Evolutionary conservation across 345 rosid species (phyloP).

Genomic region (Rhodamnia rubescens): DNA sequence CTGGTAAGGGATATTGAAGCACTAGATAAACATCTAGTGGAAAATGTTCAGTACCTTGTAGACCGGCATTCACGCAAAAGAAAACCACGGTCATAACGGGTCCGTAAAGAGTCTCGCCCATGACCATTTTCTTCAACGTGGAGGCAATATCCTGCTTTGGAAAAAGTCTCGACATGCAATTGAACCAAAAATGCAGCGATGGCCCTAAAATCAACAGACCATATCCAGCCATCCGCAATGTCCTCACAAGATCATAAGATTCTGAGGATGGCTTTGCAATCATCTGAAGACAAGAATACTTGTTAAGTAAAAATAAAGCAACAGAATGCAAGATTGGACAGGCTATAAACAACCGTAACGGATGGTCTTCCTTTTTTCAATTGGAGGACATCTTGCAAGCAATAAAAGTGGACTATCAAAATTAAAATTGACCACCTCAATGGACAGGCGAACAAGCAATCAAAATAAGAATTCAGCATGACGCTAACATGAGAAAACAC

Average conservation of each 20-base stretch:
- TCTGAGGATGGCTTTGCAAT: constrained; percentile 23
- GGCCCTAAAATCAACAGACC: constrained; percentile 76
- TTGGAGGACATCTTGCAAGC: not conserved
- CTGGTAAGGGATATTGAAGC: not conserved
- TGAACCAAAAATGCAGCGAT: constrained; percentile 78
- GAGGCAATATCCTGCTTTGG: constrained; percentile 69
- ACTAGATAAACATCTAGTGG: not conserved
- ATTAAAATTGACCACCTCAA: not conserved
- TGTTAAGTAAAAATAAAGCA: not conserved
- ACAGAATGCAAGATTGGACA: not conserved
- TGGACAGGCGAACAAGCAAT: not conserved
- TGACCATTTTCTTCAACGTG: constrained; percentile 73
- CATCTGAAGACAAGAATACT: constrained; percentile 19
- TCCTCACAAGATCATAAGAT: constrained; percentile 66
- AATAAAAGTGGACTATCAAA: not conserved
- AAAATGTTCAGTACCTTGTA: constrained; percentile 40
- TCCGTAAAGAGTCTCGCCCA: constrained; percentile 71
- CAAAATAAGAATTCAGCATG: not conserved
- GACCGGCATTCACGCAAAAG: constrained; percentile 56
- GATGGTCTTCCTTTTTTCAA: not conserved
- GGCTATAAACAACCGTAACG: not conserved
- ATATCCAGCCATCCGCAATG: constrained; percentile 77
- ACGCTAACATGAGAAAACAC: not conserved
- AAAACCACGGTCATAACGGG: constrained; percentile 67
- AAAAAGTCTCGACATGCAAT: constrained; percentile 52